Percentiles rank a stretch among this genome's conserved stretches.
phyloP scores from a whole-genome alignment of 2,329 filamentous ascomycete species.

The Didymella lethalis region DNA sequence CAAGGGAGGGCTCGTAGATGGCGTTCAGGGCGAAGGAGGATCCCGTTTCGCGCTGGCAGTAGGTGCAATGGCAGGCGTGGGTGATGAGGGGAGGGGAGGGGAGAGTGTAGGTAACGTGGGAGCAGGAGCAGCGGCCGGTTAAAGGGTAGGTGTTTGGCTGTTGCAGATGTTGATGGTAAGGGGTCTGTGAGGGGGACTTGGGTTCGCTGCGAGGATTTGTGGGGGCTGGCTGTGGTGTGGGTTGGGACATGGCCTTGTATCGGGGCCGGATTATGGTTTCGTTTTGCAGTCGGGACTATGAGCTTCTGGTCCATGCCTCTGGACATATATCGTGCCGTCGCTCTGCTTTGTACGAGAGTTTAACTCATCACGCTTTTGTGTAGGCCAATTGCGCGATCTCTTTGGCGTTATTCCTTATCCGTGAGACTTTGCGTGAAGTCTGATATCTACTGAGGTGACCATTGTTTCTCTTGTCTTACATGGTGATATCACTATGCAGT shows the following conservation, averaged over 20 bases:
- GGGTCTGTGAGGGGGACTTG: neutral
- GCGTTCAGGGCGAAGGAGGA: conserved; percentile 45
- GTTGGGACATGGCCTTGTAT: neutral
- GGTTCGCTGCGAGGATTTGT: neutral
- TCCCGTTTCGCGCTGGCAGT: conserved; percentile 57
- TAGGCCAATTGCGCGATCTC: neutral
- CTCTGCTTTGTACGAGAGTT: neutral
- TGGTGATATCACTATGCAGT: too few relatives aligned
- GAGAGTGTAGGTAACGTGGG: conserved; percentile 31
- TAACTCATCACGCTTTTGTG: conserved; percentile 1
- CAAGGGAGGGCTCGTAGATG: neutral
- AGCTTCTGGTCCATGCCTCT: neutral
- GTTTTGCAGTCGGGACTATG: neutral
- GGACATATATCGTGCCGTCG: too few relatives aligned
- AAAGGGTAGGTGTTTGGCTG: neutral
- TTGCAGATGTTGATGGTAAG: neutral
- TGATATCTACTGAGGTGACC: too few relatives aligned
- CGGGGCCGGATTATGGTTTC: neutral
- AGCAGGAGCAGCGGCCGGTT: conserved; percentile 35
- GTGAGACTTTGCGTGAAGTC: too few relatives aligned
- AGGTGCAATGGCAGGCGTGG: conserved; percentile 58
- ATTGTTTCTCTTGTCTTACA: too few relatives aligned
- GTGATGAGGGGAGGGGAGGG: conserved; percentile 35
- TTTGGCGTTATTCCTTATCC: too few relatives aligned
- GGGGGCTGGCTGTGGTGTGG: neutral